A percentile compares a stretch with the other conserved stretches of the same genome.
Conservation (phyloP, 805 yeast genomes). For the Kodamaea leandrae region DNA sequence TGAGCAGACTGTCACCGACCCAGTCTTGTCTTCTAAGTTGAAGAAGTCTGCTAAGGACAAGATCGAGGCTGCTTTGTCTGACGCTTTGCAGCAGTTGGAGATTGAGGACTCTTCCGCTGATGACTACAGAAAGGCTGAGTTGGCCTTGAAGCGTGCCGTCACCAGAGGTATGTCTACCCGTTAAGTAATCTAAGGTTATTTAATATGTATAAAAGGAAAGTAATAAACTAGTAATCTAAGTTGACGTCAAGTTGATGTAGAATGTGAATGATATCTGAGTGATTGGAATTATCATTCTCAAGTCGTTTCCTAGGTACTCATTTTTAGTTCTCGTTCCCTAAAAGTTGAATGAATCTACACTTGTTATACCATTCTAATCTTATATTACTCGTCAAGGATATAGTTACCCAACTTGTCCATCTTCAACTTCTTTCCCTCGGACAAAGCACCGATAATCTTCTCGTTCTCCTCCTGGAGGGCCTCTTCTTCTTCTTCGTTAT, state of each 20-base stretch:
- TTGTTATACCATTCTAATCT: not conserved
- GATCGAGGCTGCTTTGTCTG: constrained; percentile 97
- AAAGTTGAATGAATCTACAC: not conserved
- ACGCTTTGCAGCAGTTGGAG: constrained; percentile 96
- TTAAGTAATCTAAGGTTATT: constrained; percentile 36
- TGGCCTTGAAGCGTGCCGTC: constrained; percentile 97
- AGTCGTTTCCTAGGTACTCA: too few species aligned
- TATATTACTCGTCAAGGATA: constrained; percentile 48
- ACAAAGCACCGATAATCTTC: constrained; percentile 68
- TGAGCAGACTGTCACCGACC: constrained; percentile 96
- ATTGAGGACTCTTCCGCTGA: constrained; percentile 95
- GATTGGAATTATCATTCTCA: not conserved
- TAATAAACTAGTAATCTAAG: constrained; percentile 4
- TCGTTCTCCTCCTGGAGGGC: constrained; percentile 40
- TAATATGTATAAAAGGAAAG: constrained; percentile 10
- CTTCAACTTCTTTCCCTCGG: constrained; percentile 62
- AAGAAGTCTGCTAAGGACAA: constrained; percentile 96
- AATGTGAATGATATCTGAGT: not conserved
- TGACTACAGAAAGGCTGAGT: constrained; percentile 98
- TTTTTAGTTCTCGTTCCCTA: too few species aligned
- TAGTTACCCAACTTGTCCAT: constrained; percentile 85
- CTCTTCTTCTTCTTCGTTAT: constrained; percentile 36
- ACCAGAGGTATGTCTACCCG: constrained; percentile 99
- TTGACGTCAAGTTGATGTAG: not conserved
- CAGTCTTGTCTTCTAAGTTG: constrained; percentile 94